A percentile compares a stretch with the other conserved stretches of the same genome.
These are phyloP conservation scores for Candida ulmi DNA, from an alignment of 805 yeast species.

Conservation along the genomic window DNA sequence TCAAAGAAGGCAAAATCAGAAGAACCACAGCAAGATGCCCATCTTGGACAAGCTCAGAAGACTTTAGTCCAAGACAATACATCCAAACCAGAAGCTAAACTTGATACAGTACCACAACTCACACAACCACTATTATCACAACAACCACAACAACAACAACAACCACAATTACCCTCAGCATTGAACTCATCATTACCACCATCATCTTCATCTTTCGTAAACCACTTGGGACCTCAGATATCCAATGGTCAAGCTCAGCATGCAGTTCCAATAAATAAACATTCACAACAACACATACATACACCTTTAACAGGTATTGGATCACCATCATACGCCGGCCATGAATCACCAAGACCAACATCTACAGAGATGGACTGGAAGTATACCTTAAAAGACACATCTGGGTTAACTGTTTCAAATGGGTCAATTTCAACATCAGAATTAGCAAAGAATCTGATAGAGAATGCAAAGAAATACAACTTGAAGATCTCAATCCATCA, in stretches of 20 bases:
- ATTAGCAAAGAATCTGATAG: conserved; percentile 50
- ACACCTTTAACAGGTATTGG: background rate
- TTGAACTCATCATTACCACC: too few relatives aligned
- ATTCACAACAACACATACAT: background rate
- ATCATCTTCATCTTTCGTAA: too few relatives aligned
- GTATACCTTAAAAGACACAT: conserved; percentile 43
- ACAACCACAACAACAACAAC: too few relatives aligned
- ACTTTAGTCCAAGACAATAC: too few relatives aligned
- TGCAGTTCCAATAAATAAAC: background rate
- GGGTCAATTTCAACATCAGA: conserved; percentile 52
- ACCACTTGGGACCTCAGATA: too few relatives aligned
- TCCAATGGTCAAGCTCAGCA: too few relatives aligned
- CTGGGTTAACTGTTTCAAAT: conserved; percentile 38
- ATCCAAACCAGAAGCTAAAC: too few relatives aligned
- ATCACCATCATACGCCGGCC: conserved; percentile 1
- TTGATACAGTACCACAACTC: too few relatives aligned
- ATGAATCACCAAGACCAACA: conserved; percentile 21
- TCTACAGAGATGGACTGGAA: conserved; percentile 52
- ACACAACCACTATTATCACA: background rate
- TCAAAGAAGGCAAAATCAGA: background rate
- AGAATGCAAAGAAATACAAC: conserved; percentile 52
- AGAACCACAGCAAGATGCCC: background rate
- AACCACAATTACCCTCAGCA: too few relatives aligned
- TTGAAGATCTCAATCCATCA: conserved; percentile 73
- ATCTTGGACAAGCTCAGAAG: too few relatives aligned